Percentiles rank a stretch among this genome's conserved stretches.
These are phyloP conservation scores for Russula earlei DNA, from an alignment of 768 basidiomycete genomes.

Conservation along the genomic window DNA sequence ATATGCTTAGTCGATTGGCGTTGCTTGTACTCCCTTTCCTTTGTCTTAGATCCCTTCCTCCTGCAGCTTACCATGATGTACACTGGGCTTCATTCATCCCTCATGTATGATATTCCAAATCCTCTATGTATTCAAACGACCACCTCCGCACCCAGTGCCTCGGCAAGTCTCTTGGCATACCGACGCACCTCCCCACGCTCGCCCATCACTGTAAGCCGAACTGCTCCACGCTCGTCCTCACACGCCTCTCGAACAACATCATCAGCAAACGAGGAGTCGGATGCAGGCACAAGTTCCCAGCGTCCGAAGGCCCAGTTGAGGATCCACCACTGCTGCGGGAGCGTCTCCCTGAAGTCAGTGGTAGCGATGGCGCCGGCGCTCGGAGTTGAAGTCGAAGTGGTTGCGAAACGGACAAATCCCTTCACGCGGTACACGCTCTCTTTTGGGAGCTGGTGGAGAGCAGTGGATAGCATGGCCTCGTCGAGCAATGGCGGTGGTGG, in stretches of 20 bases:
- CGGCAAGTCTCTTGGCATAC: slow-evolving; percentile 46
- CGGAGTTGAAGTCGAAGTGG: not conserved
- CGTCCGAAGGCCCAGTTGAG: slow-evolving; percentile 95
- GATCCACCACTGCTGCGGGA: slow-evolving; percentile 33
- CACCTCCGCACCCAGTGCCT: slow-evolving; percentile 32
- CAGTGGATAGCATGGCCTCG: slow-evolving; percentile 33
- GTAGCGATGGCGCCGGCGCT: slow-evolving; percentile 22
- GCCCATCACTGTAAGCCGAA: too few relatives aligned
- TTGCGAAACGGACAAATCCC: slow-evolving; percentile 58
- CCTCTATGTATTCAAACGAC: not conserved
- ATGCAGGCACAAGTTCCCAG: slow-evolving; percentile 48
- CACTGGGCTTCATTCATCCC: too few relatives aligned
- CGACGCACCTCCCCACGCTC: slow-evolving; percentile 56
- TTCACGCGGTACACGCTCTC: slow-evolving; percentile 78
- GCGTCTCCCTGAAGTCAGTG: not conserved
- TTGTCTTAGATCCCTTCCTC: too few relatives aligned
- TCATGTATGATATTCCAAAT: too few relatives aligned
- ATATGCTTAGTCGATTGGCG: too few relatives aligned
- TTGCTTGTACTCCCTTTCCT: too few relatives aligned
- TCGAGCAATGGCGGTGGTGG: slow-evolving; percentile 23
- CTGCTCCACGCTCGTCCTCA: not conserved
- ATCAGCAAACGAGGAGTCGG: not conserved
- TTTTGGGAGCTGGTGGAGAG: slow-evolving; percentile 47
- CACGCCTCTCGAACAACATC: slow-evolving; percentile 3
- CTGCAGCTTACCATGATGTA: too few relatives aligned